A percentile compares a stretch with the other conserved stretches of the same genome.
These are phyloP conservation scores for Trebouxia gelatinosa DNA, from an alignment of 163 green algal species.

Conservation along the genomic window DNA sequence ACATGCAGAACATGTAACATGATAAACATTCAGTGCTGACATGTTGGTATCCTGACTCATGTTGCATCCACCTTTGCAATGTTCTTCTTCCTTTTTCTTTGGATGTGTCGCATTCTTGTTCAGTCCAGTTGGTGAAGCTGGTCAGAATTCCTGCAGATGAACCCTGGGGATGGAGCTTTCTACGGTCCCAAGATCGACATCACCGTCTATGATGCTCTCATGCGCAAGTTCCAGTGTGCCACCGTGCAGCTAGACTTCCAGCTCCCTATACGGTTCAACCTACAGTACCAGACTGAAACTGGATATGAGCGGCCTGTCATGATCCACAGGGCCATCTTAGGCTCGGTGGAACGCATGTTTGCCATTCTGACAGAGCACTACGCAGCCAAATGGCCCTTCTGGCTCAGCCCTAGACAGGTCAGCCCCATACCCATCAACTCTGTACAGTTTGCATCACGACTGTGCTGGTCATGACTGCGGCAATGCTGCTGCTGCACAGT, in stretches of 20 bases:
- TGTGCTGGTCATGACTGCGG: neutral
- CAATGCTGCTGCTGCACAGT: neutral
- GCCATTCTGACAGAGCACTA: constrained; percentile 99
- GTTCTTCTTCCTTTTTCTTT: too few relatives aligned
- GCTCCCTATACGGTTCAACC: constrained; percentile 85
- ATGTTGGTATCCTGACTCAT: too few relatives aligned
- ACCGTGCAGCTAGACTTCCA: constrained; percentile 99
- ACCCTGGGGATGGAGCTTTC: constrained; percentile 92
- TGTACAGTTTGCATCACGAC: neutral
- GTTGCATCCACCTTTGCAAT: too few relatives aligned
- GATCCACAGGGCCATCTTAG: constrained; percentile 93
- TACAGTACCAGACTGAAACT: constrained; percentile 70
- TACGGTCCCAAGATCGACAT: constrained; percentile 99
- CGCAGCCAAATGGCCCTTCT: constrained; percentile 97
- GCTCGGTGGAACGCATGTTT: constrained; percentile 97
- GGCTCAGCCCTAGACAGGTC: constrained; percentile 90
- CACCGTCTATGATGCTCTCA: constrained; percentile 93
- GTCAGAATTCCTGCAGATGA: constrained; percentile 71
- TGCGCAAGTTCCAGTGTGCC: constrained; percentile 97
- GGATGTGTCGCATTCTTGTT: too few relatives aligned
- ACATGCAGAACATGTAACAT: too few relatives aligned
- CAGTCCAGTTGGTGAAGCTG: too few relatives aligned
- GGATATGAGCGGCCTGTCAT: constrained; percentile 85
- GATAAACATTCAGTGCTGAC: too few relatives aligned
- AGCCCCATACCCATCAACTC: neutral